A percentile compares a stretch with the other conserved stretches of the same genome.
phyloP scores from a whole-genome alignment of 1,139 yeast species.

The Kodamaea ohmeri region DNA sequence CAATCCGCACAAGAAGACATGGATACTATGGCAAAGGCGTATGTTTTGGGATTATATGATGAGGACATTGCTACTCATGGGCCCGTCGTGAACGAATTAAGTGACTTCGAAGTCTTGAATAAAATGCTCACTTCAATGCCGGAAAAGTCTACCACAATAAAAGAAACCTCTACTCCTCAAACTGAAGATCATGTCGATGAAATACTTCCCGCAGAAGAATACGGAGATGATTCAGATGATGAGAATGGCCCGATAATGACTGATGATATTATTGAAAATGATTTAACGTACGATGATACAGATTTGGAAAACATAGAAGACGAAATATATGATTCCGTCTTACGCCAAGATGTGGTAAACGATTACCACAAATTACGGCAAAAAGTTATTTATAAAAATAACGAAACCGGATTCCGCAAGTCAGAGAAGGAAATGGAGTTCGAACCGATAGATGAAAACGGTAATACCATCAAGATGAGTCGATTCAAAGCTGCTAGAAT shows the following conservation, averaged over 20 bases:
- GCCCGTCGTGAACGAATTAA: slow-evolving; percentile 51
- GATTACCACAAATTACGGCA: slow-evolving; percentile 61
- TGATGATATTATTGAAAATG: slow-evolving; percentile 40
- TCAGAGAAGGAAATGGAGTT: slow-evolving; percentile 52
- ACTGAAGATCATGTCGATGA: slow-evolving; percentile 22
- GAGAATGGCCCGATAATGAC: slow-evolving; percentile 39
- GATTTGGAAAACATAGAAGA: slow-evolving; percentile 10
- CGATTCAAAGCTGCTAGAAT: slow-evolving; percentile 52
- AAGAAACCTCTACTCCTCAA: slow-evolving; percentile 13
- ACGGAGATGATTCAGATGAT: slow-evolving; percentile 32
- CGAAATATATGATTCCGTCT: slow-evolving; percentile 27
- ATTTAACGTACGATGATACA: slow-evolving; percentile 26
- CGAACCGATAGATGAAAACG: slow-evolving; percentile 71
- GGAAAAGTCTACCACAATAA: slow-evolving; percentile 13
- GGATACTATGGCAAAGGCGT: slow-evolving; percentile 62
- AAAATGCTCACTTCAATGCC: slow-evolving; percentile 41
- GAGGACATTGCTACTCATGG: slow-evolving; percentile 59
- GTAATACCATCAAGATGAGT: slow-evolving; percentile 58
- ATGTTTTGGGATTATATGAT: slow-evolving; percentile 57
- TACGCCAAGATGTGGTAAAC: slow-evolving; percentile 45
- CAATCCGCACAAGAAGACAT: slow-evolving; percentile 39
- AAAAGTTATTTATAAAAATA: slow-evolving; percentile 40
- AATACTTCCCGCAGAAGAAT: slow-evolving; percentile 21
- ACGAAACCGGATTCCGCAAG: slow-evolving; percentile 47
- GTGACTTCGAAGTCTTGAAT: slow-evolving; percentile 56